Conservation (phyloP, 2,329 filamentous ascomycete species). For the Sarocladium brachiariae region DNA sequence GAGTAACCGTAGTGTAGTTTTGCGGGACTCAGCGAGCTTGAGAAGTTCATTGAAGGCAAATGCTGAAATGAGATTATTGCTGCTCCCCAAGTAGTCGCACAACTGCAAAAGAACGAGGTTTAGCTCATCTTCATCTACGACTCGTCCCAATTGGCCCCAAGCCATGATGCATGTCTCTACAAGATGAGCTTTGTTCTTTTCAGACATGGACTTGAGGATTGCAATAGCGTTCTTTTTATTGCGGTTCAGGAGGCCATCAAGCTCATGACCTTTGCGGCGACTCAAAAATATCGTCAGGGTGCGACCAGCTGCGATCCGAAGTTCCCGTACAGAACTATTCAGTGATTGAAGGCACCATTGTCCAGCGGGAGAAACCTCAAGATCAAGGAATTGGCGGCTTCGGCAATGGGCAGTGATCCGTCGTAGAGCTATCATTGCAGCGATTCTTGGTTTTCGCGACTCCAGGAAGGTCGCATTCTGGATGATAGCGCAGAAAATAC, state of each 20-base stretch:
- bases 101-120: conserved; percentile 79
- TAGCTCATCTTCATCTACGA: conserved; percentile 73
- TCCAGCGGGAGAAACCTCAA: conserved; percentile 61
- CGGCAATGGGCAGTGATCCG: conserved; percentile 62
- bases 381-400: conserved; percentile 52
- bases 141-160: conserved; percentile 75
- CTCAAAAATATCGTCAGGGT: conserved; percentile 61
- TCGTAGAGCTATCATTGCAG: conserved; percentile 65
- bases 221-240: conserved; percentile 63
- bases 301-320: conserved; percentile 72
- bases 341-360: conserved; percentile 78
- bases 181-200: conserved; percentile 58
- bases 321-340: conserved; percentile 75
- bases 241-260: conserved; percentile 21
- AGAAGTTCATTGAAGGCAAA: conserved; percentile 78
- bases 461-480: conserved; percentile 38
- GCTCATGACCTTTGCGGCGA: conserved; percentile 7
- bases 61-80: conserved; percentile 70
- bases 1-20: conserved; percentile 57
- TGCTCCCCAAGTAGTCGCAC: conserved; percentile 79
- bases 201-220: conserved; percentile 64
- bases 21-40: conserved; percentile 60
- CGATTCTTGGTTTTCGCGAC: conserved; percentile 56
- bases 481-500: conserved; percentile 39
- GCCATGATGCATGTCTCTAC: conserved; percentile 82